phyloP scores from a whole-genome alignment of 768 basidiomycete genomes.

The Tricholoma terreum region DNA sequence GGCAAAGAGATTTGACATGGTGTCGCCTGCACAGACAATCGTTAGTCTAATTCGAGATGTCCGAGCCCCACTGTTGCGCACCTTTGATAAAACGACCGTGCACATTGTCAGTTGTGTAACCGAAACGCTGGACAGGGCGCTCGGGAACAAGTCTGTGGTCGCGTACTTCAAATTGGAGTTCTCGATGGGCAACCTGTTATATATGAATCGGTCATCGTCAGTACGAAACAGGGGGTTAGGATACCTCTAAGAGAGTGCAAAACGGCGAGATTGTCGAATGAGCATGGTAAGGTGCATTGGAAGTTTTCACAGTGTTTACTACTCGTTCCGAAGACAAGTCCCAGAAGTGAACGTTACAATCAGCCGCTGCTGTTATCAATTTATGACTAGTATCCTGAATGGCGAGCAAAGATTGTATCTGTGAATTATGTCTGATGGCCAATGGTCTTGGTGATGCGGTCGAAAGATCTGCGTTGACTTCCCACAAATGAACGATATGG shows the following conservation, averaged over 20 bases:
- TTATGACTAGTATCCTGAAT: constrained; percentile 45
- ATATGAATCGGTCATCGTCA: not conserved
- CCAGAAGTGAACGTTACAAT: constrained; percentile 42
- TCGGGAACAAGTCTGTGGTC: constrained; percentile 40
- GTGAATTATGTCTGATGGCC: constrained; percentile 40
- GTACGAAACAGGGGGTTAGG: constrained; percentile 1
- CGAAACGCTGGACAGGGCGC: constrained; percentile 40
- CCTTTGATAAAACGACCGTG: constrained; percentile 49
- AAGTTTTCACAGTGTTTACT: constrained; percentile 35
- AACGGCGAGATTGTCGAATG: constrained; percentile 36
- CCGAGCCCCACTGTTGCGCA: constrained; percentile 11
- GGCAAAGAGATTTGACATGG: constrained; percentile 33
- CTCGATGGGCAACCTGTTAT: constrained; percentile 44
- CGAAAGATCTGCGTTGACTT: constrained; percentile 30
- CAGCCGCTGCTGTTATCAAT: constrained; percentile 45
- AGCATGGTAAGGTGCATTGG: constrained; percentile 43
- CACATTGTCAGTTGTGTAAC: constrained; percentile 32
- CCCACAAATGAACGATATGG: constrained; percentile 48
- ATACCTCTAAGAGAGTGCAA: constrained; percentile 44
- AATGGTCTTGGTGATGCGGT: constrained; percentile 28
- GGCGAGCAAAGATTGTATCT: constrained; percentile 41
- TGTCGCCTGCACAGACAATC: constrained; percentile 4
- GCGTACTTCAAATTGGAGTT: constrained; percentile 51
- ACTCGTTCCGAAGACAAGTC: constrained; percentile 47
- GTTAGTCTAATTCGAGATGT: not conserved